Evolutionary conservation across 2,329 filamentous ascomycete species (phyloP).

Genomic region (Xylaria hypoxylon): DNA sequence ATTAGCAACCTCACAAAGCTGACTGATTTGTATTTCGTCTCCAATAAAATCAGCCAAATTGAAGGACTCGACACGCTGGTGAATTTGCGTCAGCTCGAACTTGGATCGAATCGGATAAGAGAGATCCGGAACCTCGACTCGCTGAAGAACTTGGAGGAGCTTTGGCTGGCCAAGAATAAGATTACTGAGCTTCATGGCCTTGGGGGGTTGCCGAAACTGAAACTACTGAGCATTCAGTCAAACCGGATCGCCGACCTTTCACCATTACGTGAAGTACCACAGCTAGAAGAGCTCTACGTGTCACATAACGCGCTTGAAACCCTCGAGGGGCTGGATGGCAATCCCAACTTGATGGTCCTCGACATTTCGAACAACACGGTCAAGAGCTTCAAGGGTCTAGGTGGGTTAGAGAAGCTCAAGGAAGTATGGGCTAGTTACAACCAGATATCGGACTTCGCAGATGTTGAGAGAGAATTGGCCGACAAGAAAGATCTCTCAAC

Average conservation of each 20-base stretch:
- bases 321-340: constrained; percentile 77
- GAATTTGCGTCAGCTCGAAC: constrained; percentile 83
- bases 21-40: constrained; percentile 88
- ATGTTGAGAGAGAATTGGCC: constrained; percentile 80
- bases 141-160: constrained; percentile 81
- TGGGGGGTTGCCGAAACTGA: constrained; percentile 79
- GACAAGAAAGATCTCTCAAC: constrained; percentile 86
- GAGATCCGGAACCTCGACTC: constrained; percentile 87
- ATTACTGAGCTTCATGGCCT: constrained; percentile 86
- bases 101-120: constrained; percentile 91
- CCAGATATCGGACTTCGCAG: constrained; percentile 79
- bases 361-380: constrained; percentile 93
- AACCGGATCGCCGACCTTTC: constrained; percentile 87
- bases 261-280: constrained; percentile 77
- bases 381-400: constrained; percentile 77
- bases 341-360: constrained; percentile 77
- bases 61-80: constrained; percentile 82
- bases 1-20: constrained; percentile 81
- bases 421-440: constrained; percentile 97
- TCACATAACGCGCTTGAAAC: constrained; percentile 91
- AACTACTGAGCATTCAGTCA: constrained; percentile 92
- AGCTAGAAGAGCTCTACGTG: constrained; percentile 93
- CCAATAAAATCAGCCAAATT: constrained; percentile 92
- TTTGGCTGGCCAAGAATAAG: constrained; percentile 98
- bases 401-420: constrained; percentile 76